Evolutionary conservation across 1,284 basidiomycete species (phyloP), one percentile per base, ranked within the genome.

Genomic region (Serendipita sp.): DNA sequence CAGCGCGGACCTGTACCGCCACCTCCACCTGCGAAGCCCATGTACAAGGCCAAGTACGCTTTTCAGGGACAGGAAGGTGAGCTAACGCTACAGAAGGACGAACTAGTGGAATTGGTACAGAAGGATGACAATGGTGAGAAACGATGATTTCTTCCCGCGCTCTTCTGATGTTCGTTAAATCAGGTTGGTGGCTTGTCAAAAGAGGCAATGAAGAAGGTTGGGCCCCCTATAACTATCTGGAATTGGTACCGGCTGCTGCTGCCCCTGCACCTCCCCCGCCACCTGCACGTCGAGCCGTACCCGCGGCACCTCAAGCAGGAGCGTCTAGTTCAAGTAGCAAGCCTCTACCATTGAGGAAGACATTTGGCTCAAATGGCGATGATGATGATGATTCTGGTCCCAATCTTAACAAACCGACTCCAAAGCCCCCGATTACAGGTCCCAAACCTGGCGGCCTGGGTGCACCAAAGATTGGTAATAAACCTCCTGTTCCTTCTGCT

Each of bases 201-300:
- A 94, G 91, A 75, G 81, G 80, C 63, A 82, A 81, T 0, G 74
- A 77, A 26, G 93, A 98, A 72, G 95, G 93, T 13, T 99, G 94
- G 94, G 90, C 93, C 15, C 95, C 95, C 1, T 87, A 87, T 67
- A 96, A 97, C 73, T 97, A 97, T 71, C 82, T 94, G 30, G 90
- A 94, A 71, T 79, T 87, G 50, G 81, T 87, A 2, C 82, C 83
- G 50, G 82, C 82, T 13, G 81, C 79, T 65, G 77, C 80, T 1
- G 81, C 80, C 60, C 76, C 80, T 5, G 76, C 80, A 1, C 78
- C 83, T 22, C 76, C 83, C 0, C 81, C 87, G 0, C 83, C 91
- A 4, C 82, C 87, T 0, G 76, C 77, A 62, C 79, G 81, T 35
- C 76, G 79, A 43, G 74, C 75, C 15, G 64, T 69, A 47, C 65